Percentiles rank a stretch among this genome's conserved stretches.
Evolutionary conservation across 805 yeast species (phyloP).

Genomic region (Saccharomycopsis selenospora): DNA sequence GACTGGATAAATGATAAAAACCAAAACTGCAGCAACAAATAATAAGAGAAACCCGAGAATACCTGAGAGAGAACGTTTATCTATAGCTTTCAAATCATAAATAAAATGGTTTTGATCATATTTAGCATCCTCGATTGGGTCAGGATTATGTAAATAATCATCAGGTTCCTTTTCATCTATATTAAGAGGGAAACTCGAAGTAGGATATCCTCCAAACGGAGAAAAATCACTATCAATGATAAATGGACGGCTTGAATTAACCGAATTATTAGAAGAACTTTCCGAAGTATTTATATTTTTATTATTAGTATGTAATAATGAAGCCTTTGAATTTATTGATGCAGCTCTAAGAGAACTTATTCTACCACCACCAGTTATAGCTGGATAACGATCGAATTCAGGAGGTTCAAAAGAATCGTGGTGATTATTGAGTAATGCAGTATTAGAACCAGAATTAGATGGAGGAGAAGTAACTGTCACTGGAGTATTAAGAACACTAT

Average conservation of each 20-base stretch:
- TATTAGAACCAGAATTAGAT: constrained; percentile 22
- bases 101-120: constrained; percentile 64
- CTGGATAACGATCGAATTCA: constrained; percentile 64
- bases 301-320: neutral
- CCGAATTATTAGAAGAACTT: constrained; percentile 22
- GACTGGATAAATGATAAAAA: constrained; percentile 77
- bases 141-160: constrained; percentile 93
- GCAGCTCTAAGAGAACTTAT: constrained; percentile 35
- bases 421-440: too few species aligned
- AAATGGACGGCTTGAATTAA: constrained; percentile 33
- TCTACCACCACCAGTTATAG: constrained; percentile 45
- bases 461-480: constrained; percentile 22
- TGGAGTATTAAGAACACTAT: constrained; percentile 20
- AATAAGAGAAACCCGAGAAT: constrained; percentile 53
- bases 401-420: constrained; percentile 35
- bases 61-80: constrained; percentile 54
- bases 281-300: constrained; percentile 15
- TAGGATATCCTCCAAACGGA: constrained; percentile 97
- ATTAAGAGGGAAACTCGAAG: constrained; percentile 80
- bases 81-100: constrained; percentile 60
- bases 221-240: constrained; percentile 57
- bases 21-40: constrained; percentile 50
- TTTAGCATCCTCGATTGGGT: constrained; percentile 85
- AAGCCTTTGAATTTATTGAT: constrained; percentile 31
- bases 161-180: constrained; percentile 93